Evolutionary conservation across 1,284 basidiomycete species (phyloP).

Genomic region (Rhodotorula sp.): DNA sequence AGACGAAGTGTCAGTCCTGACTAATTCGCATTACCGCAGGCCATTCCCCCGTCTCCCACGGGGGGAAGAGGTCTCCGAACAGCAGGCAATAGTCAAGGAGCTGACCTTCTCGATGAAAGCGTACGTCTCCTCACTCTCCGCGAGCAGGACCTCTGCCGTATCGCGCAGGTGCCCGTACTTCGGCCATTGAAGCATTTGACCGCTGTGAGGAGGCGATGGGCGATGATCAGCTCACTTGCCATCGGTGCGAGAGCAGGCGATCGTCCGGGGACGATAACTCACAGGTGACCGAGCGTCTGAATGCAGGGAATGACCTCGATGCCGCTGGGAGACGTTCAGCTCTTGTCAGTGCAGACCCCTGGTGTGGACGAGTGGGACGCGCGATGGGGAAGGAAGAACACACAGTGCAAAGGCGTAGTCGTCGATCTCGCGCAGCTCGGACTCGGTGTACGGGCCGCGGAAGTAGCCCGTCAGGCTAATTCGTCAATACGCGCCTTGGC

Average conservation of each 20-base stretch:
- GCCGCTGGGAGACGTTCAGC: constrained; percentile 27
- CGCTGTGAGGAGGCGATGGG: constrained; percentile 14
- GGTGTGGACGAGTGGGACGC: no score
- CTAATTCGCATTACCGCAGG: not conserved
- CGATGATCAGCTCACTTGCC: not conserved
- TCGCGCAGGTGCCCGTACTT: constrained; percentile 48
- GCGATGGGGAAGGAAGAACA: not conserved
- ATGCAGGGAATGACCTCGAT: constrained; percentile 47
- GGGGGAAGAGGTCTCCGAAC: not conserved
- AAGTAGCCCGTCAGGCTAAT: constrained; percentile 23
- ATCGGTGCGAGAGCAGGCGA: not conserved
- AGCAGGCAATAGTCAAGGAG: not conserved
- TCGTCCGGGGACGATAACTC: not conserved
- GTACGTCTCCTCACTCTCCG: constrained; percentile 48
- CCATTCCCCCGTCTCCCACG: no score
- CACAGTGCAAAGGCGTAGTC: constrained; percentile 46
- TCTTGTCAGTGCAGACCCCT: not conserved
- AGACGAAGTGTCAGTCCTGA: no score
- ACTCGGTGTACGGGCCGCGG: constrained; percentile 36
- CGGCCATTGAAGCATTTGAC: constrained; percentile 52
- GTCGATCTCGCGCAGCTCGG: constrained; percentile 48
- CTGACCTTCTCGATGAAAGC: constrained; percentile 47
- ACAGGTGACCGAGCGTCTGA: constrained; percentile 51
- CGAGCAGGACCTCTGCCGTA: constrained; percentile 50
- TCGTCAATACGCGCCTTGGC: not conserved